Evolutionary conservation across 2,329 filamentous ascomycete genomes (phyloP), one percentile per base, ranked within the genome.

Genomic region (Aspergillus cejpii): DNA sequence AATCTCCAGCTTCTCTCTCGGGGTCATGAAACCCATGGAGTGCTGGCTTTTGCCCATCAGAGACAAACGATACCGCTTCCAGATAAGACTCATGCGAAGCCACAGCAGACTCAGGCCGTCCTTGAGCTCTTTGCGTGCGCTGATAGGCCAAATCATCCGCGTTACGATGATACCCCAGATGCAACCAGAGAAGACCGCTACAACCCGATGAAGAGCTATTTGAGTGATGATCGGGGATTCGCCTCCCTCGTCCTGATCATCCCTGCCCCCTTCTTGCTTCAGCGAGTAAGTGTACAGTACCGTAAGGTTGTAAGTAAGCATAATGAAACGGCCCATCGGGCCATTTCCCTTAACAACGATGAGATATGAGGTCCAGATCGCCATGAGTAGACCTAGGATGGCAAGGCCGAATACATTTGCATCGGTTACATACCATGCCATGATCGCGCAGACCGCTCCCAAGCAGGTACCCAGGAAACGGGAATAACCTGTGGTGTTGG

Each of bases 231-330:
- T 77, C 0, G 92, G 92, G 48, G 85, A 78, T 3, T 81, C 74
- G 5, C 89, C 90, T 21, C 89, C 89, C 66, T 97, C 90, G 53
- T 95, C 89, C 47, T 81, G 75, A 37, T 94, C 88, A 46, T 94
- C 82, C 43, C 87, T 84, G 3, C 85, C 80, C 38, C 94, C 88
- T 49, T 79, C 78, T 50, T 88, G 83, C 0, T 85, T 84, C 7
- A 97, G 75, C 43, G 87, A 92, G 68, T 97, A 98, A 7, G 90
- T 88, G 64, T 98, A 98, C 2, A 98, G 76, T 6, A 88, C 88
- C 14, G 87, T 91, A 34, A 98, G 82, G 61, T 98, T 98, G 74
- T 97, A 98, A 1, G 91, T 94, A 37, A 98, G 78, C 61, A 97
- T 79, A 50, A 94, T 92, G 62, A 96, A 97, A 41, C 92, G 83